phyloP scores from a whole-genome alignment of 345 rosid genomes.

The Populus davidiana region DNA sequence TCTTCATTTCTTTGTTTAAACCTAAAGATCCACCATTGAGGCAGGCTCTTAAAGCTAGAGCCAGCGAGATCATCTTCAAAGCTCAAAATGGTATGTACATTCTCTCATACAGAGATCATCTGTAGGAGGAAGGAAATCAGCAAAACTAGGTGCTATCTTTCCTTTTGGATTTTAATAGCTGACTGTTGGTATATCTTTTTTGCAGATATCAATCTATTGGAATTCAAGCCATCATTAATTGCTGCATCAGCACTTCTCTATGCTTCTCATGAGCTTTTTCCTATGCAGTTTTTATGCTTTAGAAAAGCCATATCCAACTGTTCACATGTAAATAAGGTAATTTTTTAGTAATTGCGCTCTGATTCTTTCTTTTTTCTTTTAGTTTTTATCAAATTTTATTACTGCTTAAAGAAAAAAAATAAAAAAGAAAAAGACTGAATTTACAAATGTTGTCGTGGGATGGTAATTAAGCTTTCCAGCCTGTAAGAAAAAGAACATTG shows the following conservation, averaged over 20 bases:
- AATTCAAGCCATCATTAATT: conserved; percentile 70
- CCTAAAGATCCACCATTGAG: conserved; percentile 43
- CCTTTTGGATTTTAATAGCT: background rate
- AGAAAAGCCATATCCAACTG: conserved; percentile 41
- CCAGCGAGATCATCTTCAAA: conserved; percentile 51
- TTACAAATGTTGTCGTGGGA: background rate
- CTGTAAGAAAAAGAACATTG: background rate
- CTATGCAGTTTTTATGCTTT: conserved; percentile 45
- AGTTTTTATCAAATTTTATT: background rate
- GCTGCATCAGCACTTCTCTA: conserved; percentile 72
- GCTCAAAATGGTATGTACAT: conserved; percentile 51
- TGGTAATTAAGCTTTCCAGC: background rate
- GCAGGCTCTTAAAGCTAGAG: conserved; percentile 53
- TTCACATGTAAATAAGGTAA: conserved; percentile 64
- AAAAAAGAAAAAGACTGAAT: no score
- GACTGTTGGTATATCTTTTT: background rate
- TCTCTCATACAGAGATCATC: background rate
- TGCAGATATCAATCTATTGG: conserved; percentile 52
- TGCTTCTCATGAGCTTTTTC: conserved; percentile 55
- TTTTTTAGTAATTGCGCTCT: background rate
- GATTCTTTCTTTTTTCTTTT: background rate
- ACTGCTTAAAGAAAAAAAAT: background rate
- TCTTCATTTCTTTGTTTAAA: conserved; percentile 51
- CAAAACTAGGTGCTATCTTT: background rate
- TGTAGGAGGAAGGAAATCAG: background rate